Base-by-base conservation (phyloP, 1,284 basidiomycete genomes). In the Chondrostereum purpureum region DNA sequence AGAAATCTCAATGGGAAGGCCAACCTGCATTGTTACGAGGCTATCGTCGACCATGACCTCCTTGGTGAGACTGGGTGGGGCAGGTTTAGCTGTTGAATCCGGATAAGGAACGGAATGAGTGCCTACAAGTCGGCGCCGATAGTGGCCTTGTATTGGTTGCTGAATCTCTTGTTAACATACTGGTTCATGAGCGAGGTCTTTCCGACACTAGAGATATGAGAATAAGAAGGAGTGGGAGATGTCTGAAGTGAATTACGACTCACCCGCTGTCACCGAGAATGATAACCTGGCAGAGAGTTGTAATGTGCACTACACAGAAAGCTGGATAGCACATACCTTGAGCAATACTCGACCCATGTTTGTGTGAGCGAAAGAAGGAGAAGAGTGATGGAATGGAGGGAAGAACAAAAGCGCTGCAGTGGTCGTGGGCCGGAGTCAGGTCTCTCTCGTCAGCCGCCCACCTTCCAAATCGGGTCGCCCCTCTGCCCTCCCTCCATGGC, bases 131-230 rank as follows among this genome's bases (percentile, higher is more conserved):
- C 88, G 50, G 85, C 83, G 55, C 90, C 91, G 62, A 95, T 94
- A 51, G 92, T 96, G 10, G 93, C 94, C 74, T 99, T 99, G 80
- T 99, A 99, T 68, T 98, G 95, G 67, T 95, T 97, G 61, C 90
- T 95, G 72, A 99, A 99, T 54, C 96, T 88, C 71, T 98, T 99
- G 83, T 99, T 99, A 59, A 99, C 96, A 75, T 98, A 99, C 75
- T 99, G 96, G 75, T 98, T 99, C 96, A 99, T 99, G 58, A 99
- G 82, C 35, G 95, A 99, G 41, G 95, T 99, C 87, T 99, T 99
- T 44, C 95, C 96, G 65, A 99, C 96, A 50, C 95, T 96, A 60
- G 35, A 51, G 21, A 38, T n/a, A n/a, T n/a, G 24, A 24, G 36
- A 21, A 44, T 42, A 35, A 55, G 44, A 45, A 35, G 47, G 50